Base-by-base conservation (phyloP, 2,329 filamentous ascomycete genomes). In the Torrubiellomyces zombiae region DNA sequence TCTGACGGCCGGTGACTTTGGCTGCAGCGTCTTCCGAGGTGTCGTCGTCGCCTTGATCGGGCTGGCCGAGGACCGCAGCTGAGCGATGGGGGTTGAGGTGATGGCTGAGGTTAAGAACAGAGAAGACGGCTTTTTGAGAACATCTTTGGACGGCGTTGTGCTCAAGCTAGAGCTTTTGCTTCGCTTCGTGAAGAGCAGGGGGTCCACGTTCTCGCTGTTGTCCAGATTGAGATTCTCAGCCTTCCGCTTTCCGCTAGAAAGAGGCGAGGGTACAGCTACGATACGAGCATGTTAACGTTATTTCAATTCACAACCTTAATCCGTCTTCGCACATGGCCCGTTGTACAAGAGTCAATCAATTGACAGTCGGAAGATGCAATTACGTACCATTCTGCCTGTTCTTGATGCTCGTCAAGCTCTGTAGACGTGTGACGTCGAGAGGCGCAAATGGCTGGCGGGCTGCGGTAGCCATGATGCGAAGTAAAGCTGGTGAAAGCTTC, bases 381-480 rank as follows among this genome's bases (percentile, higher is more conserved):
- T 6, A 58, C 64, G 38, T 64, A 75, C 70, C 64, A 59, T 75
- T 75, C 45, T 85, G 78, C 49, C 73, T 63, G 50, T 85, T 85
- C 60, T 83, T 86, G 25, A 75, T 53, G 51, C 71, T 81, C 14
- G 72, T 74, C 39, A 86, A 57, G 35, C 60, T 69, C 48, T 81
- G 75, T 14, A 85, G 60, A 37, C 79, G 69, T 28, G 71, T 56
- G 38, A 61, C 63, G 44, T 79, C 69, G 27, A 85, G 60, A 24
- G 74, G 74, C 44, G 72, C 78, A 48, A 85, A 83, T 5, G 78
- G 78, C 52, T 81, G 75, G 42, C 78, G 69, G 33, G 60, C 54
- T 32, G 63, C 38, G 37, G 63, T 49, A 45, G 66, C 61, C 65
- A 72, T 43, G 16, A n/a, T n/a, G n/a, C n/a, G n/a, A n/a, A n/a